Base-by-base conservation (phyloP, 2,329 filamentous ascomycete species). In the Mariannaea elegans region DNA sequence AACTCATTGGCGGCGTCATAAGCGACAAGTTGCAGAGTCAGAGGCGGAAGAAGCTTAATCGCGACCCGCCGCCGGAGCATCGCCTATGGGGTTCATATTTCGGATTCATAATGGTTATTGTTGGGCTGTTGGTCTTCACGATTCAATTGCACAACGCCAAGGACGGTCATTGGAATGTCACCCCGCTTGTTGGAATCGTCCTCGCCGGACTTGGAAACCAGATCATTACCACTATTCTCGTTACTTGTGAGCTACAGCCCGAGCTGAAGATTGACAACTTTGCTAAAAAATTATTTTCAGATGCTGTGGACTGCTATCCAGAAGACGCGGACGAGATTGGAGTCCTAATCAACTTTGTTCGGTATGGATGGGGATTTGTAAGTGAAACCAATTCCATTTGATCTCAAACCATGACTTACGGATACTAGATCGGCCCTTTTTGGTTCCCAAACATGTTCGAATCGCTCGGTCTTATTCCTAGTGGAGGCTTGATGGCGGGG, bases 321-420 rank as follows among this genome's bases (percentile, higher is more conserved):
- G 14, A 36, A 31, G 53, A 56, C n/a, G 53, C 53, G 7, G 53
- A 47, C 7, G 53, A 48, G 2, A 48, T 50, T 7, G 53, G 53
- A 21, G 53, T 56, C 14, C 38, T 56, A 31, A 41, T 56, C n/a
- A 44, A 47, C 7, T 56, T 56, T 19, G 53, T 56, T 6, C 44
- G 53, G 14, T 48, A 56, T 13, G 47, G 36, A 9, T 56, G 45
- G 53, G 53, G 53, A 10, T 56, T 56, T 21, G 47, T 56, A 14
- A 42, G 38, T 42, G 8, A 6, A 16, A 10, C 4, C 3, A n/a
- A n/a, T 21, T 3, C 19, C 4, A 7, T 42, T 42, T 12, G 2
- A 21, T 10, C 32, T 7, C 14, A 5, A 12, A 5, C 32, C 12
- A 21, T 21, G 21, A 14, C 38, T 24, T 7, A 19, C 18, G 12